Evolutionary conservation across 306 rosid species (phyloP).

Genomic region (Chamaecrista fasciculata): DNA sequence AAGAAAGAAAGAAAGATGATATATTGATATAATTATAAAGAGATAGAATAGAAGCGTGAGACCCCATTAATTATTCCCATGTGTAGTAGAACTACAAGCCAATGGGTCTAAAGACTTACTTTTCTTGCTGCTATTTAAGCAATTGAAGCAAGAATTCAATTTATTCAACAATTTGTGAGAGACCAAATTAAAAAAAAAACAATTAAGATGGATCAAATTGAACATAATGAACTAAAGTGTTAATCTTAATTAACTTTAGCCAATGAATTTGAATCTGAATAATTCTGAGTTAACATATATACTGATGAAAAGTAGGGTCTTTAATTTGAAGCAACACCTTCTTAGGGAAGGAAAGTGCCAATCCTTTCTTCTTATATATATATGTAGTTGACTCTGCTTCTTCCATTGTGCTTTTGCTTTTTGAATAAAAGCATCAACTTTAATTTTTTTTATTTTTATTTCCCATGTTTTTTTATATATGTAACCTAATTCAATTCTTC

Average conservation of each 20-base stretch:
- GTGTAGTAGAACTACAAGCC: constrained; percentile 32
- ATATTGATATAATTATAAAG: no score
- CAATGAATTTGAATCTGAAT: constrained; percentile 2
- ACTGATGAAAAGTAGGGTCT: background rate
- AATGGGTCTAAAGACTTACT: constrained; percentile 3
- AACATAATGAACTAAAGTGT: no score
- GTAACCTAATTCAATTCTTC: constrained; percentile 11
- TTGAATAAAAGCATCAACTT: background rate
- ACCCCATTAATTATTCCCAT: no score
- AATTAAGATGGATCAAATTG: no score
- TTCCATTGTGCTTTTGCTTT: constrained; percentile 32
- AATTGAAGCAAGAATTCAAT: constrained; percentile 25
- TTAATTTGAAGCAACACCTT: constrained; percentile 44
- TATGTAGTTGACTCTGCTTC: constrained; percentile 39
- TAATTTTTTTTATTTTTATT: background rate
- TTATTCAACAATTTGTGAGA: no score
- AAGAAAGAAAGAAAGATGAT: background rate
- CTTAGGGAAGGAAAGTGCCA: constrained; percentile 63
- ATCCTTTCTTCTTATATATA: constrained; percentile 25
- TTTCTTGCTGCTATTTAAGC: constrained; percentile 35
- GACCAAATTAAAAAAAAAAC: no score
- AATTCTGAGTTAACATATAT: constrained; percentile 17
- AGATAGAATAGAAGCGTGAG: background rate
- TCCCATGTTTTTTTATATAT: no score
- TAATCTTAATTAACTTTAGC: no score